Conservation (phyloP, 179 eudicot species). For the Gypsophila paniculata region DNA sequence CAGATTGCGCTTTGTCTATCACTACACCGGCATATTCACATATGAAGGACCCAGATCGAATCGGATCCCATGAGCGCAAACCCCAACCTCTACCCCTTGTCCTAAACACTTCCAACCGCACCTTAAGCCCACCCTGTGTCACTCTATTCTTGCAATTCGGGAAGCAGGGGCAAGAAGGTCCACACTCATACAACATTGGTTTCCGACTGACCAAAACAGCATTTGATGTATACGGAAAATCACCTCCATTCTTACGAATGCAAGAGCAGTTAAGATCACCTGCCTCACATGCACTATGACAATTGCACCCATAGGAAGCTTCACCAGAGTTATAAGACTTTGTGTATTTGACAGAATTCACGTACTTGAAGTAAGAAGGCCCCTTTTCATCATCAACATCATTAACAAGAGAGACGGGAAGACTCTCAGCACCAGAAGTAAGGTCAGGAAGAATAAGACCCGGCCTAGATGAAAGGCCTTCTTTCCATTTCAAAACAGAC, state of each 20-base stretch:
- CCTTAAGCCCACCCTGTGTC: slow-evolving; percentile 55
- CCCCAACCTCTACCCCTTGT: slow-evolving; percentile 47
- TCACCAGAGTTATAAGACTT: slow-evolving; percentile 40
- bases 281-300: slow-evolving; percentile 59
- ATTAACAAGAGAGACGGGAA: slow-evolving; percentile 53
- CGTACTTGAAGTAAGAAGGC: slow-evolving; percentile 65
- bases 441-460: slow-evolving; percentile 37
- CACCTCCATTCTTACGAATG: slow-evolving; percentile 38
- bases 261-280: slow-evolving; percentile 62
- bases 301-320: slow-evolving; percentile 44
- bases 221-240: slow-evolving; percentile 41
- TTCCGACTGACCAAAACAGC: slow-evolving; percentile 50
- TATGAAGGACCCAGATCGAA: slow-evolving; percentile 60
- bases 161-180: slow-evolving; percentile 56
- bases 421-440: slow-evolving; percentile 33
- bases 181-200: slow-evolving; percentile 61
- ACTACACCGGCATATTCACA: slow-evolving; percentile 65
- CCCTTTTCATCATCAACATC: slow-evolving; percentile 70
- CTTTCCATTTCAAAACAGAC: slow-evolving; percentile 36
- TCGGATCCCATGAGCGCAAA: slow-evolving; percentile 74
- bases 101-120: slow-evolving; percentile 62
- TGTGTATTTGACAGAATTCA: slow-evolving; percentile 40
- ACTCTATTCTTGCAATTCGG: slow-evolving; percentile 59
- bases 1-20: slow-evolving; percentile 32
- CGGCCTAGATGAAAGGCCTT: slow-evolving; percentile 26